Conservation (phyloP, 257 asterid genomes). For the Rhazya stricta region DNA sequence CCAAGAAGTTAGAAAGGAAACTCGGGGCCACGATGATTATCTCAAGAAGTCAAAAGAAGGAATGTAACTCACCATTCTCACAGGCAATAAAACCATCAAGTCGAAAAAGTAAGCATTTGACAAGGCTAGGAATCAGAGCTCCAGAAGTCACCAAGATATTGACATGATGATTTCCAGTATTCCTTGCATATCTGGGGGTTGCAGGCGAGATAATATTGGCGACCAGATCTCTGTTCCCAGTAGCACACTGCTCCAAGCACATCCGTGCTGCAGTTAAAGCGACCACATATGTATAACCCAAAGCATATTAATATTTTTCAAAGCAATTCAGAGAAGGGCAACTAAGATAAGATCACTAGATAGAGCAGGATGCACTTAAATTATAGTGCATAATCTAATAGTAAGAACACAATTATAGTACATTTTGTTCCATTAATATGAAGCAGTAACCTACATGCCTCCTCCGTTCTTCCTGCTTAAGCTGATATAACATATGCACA, state of each 20-base stretch:
- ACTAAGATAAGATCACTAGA: not conserved
- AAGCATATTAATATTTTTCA: not conserved
- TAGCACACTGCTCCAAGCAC: conserved; percentile 82
- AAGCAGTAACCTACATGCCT: not conserved
- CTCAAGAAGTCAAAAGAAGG: too few relatives aligned
- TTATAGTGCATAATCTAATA: too few relatives aligned
- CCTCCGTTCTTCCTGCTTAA: not conserved
- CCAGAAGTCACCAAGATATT: conserved; percentile 89
- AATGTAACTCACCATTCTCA: too few relatives aligned
- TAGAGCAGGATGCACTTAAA: not conserved
- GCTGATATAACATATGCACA: not conserved
- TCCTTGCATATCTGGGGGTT: conserved; percentile 16
- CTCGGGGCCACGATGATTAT: too few relatives aligned
- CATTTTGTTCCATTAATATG: not conserved
- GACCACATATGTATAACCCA: not conserved
- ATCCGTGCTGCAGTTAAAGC: conserved; percentile 46
- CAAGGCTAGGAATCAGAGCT: conserved; percentile 85
- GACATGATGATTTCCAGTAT: conserved; percentile 43
- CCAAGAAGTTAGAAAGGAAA: not conserved
- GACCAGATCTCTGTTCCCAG: conserved; percentile 32
- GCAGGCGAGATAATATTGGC: conserved; percentile 28
- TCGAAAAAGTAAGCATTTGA: conserved; percentile 77
- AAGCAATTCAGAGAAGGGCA: not conserved
- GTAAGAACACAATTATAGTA: not conserved
- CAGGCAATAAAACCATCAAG: conserved; percentile 53